Conservation (phyloP, 345 rosid genomes). For the Schrenkiella parvula region DNA sequence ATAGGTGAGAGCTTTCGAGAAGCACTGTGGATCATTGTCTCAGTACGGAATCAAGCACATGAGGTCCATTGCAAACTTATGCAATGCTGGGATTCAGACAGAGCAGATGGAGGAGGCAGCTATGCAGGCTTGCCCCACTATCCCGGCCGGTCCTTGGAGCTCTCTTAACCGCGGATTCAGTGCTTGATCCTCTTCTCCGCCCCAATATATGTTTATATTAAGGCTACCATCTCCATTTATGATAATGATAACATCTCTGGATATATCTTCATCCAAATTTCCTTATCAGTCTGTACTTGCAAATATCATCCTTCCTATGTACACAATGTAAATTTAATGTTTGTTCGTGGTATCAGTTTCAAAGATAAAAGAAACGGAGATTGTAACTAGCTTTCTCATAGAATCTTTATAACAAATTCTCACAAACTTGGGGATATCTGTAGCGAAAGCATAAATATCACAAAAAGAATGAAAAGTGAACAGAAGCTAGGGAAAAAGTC, state of each 20-base stretch:
- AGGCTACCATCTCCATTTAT: neutral
- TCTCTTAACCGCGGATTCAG: constrained; percentile 72
- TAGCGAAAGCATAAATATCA: no score
- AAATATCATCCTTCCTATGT: neutral
- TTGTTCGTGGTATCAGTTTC: neutral
- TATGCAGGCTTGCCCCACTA: constrained; percentile 66
- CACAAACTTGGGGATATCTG: constrained; percentile 15
- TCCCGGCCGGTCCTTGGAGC: constrained; percentile 67
- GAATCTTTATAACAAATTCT: neutral
- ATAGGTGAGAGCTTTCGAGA: constrained; percentile 86
- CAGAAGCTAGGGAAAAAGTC: neutral
- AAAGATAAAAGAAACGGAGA: neutral
- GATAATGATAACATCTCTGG: neutral
- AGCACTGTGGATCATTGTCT: constrained; percentile 74
- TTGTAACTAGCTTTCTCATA: neutral
- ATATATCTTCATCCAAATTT: neutral
- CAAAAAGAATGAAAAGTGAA: neutral
- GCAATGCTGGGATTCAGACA: constrained; percentile 63
- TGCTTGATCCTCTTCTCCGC: constrained; percentile 37
- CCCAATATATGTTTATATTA: neutral
- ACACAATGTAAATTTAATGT: neutral
- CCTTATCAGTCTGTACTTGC: neutral
- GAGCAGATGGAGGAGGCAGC: constrained; percentile 74
- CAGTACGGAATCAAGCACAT: constrained; percentile 94
- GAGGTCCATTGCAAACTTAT: constrained; percentile 83